Conservation (phyloP, 108 stramenopile species). For the Conticribra weissflogii region DNA sequence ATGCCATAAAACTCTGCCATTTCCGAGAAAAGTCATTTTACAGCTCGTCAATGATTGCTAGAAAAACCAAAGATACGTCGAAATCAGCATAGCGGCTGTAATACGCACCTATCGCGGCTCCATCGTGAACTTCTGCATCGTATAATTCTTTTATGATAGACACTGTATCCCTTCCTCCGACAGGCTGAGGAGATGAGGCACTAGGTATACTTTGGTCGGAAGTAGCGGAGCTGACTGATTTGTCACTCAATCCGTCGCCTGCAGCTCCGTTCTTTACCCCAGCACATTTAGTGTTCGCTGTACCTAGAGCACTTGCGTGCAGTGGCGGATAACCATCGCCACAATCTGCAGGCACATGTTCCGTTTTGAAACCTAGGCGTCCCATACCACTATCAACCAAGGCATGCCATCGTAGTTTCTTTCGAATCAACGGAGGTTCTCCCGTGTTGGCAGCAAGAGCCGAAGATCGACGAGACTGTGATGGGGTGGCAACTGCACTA, state of each 20-base stretch:
- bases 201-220: neutral
- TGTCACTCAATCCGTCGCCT: conserved; percentile 4
- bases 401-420: conserved; percentile 68
- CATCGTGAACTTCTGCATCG: conserved; percentile 50
- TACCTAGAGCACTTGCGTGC: no score
- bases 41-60: no score
- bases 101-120: conserved; percentile 51
- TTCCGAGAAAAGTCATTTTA: no score
- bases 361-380: conserved; percentile 63
- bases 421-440: conserved; percentile 22
- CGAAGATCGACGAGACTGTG: neutral
- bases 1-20: conserved; percentile 73
- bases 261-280: neutral
- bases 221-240: conserved; percentile 1
- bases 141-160: conserved; percentile 64
- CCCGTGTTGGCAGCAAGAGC: neutral
- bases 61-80: neutral
- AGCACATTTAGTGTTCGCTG: no score
- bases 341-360: neutral
- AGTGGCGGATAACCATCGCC: neutral
- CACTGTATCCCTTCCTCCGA: conserved; percentile 43
- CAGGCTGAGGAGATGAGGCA: neutral
- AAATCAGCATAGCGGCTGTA: neutral
- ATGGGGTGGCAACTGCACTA: neutral
- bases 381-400: conserved; percentile 80